phyloP scores from a whole-genome alignment of 1,139 yeast species.

The Kodamaea derodonti region DNA sequence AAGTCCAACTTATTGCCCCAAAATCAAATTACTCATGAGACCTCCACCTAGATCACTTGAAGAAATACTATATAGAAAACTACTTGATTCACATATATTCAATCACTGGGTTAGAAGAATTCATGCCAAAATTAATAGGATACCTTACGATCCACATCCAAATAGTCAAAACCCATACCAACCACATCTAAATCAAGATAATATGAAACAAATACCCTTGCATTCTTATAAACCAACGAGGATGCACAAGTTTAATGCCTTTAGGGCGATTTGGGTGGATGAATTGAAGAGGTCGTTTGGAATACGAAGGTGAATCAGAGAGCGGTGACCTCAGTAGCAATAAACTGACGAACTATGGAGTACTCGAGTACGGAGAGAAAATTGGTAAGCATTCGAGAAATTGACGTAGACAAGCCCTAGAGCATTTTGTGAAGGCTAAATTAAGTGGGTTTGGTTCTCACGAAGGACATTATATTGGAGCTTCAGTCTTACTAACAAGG shows the following conservation, averaged over 20 bases:
- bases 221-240: slow-evolving; percentile 45
- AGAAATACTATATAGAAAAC: slow-evolving; percentile 41
- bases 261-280: slow-evolving; percentile 55
- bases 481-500: too few relatives aligned
- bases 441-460: too few relatives aligned
- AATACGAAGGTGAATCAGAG: slow-evolving; percentile 18
- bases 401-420: too few relatives aligned
- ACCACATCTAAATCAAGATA: slow-evolving; percentile 10
- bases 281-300: slow-evolving; percentile 58
- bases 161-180: slow-evolving; percentile 8
- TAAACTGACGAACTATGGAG: too few relatives aligned
- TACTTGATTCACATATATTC: slow-evolving; percentile 56
- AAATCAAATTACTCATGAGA: too few relatives aligned
- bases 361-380: too few relatives aligned
- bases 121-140: slow-evolving; percentile 64
- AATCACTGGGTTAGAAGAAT: slow-evolving; percentile 64
- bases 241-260: slow-evolving; percentile 58
- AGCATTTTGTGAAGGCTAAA: too few relatives aligned
- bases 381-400: too few relatives aligned
- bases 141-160: slow-evolving; percentile 32
- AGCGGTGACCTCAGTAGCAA: too few relatives aligned
- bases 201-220: slow-evolving; percentile 19
- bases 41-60: slow-evolving; percentile 42
- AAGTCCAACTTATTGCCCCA: too few relatives aligned
- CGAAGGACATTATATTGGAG: too few relatives aligned